Percentiles rank a stretch among this genome's conserved stretches.
These are phyloP conservation scores for Grigorovia humatica DNA, from an alignment of 805 yeast species.

Conservation along the genomic window DNA sequence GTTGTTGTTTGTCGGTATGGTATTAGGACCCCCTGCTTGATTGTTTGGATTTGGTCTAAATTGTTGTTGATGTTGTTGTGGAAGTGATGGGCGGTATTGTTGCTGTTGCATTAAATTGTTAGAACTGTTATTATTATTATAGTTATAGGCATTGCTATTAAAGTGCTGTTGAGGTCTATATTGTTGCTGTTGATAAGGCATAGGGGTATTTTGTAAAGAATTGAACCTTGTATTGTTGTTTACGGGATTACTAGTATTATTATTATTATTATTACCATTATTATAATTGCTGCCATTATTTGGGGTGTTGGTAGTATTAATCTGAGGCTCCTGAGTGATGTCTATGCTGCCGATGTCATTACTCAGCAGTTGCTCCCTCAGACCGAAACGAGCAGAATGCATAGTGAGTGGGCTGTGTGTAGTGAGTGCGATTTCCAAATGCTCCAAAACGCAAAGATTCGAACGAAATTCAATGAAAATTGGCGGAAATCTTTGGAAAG, in stretches of 20 bases:
- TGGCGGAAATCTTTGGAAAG: too few relatives aligned
- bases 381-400: slow-evolving; percentile 9
- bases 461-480: too few relatives aligned
- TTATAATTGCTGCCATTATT: too few relatives aligned
- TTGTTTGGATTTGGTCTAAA: background rate
- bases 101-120: slow-evolving; percentile 2
- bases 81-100: background rate
- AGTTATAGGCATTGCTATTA: background rate
- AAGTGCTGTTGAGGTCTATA: slow-evolving; percentile 2
- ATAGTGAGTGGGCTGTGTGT: background rate
- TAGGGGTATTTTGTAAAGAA: slow-evolving; percentile 1
- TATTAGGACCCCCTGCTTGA: background rate
- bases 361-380: slow-evolving; percentile 31
- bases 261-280: slow-evolving; percentile 1
- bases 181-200: slow-evolving; percentile 3
- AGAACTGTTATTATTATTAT: slow-evolving; percentile 4
- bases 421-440: too few relatives aligned
- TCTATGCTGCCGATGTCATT: slow-evolving; percentile 37
- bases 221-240: background rate
- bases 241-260: background rate
- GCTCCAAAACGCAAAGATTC: too few relatives aligned
- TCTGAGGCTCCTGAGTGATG: slow-evolving; percentile 33
- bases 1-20: background rate
- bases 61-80: slow-evolving; percentile 12
- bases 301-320: slow-evolving; percentile 7